A percentile compares a stretch with the other conserved stretches of the same genome.
Evolutionary conservation across 352 stramenopile genomes (phyloP).

Genomic region (Globisporangium nodosum): DNA sequence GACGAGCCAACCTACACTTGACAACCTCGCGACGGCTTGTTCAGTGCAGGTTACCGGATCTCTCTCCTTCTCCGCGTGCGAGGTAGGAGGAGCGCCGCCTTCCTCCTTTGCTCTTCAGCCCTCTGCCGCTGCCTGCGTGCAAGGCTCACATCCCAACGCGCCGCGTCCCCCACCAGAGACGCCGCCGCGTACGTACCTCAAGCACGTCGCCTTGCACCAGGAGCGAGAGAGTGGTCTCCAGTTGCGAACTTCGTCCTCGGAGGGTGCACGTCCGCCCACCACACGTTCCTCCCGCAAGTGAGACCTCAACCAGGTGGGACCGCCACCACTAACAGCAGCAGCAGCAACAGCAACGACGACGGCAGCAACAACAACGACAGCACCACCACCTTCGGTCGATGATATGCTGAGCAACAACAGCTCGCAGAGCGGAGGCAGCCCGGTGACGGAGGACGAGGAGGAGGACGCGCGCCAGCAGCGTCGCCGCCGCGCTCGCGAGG

Average conservation of each 20-base stretch:
- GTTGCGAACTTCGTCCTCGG: neutral
- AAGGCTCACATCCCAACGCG: neutral
- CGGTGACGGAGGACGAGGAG: slow-evolving; percentile 49
- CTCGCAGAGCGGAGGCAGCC: slow-evolving; percentile 48
- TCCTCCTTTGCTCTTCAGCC: neutral
- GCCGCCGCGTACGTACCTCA: neutral
- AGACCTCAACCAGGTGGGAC: no score
- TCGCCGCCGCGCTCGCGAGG: neutral
- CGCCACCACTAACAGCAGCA: neutral
- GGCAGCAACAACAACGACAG: neutral
- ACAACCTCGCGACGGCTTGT: slow-evolving; percentile 7
- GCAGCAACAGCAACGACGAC: neutral
- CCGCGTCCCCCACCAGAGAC: neutral
- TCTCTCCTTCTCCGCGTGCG: slow-evolving; percentile 2
- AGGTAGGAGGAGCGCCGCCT: neutral
- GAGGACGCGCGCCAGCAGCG: slow-evolving; percentile 4
- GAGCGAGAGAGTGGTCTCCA: neutral
- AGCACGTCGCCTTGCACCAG: no score
- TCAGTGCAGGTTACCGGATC: slow-evolving; percentile 8
- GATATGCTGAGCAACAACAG: slow-evolving; percentile 23
- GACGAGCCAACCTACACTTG: slow-evolving; percentile 3
- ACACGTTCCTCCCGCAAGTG: no score
- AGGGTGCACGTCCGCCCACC: no score
- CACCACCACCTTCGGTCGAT: neutral
- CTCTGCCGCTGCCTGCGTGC: neutral